Percentiles rank a stretch among this genome's conserved stretches.
Evolutionary conservation across 2,329 filamentous ascomycete genomes (phyloP).

Genomic region (Peltaster fructicola): DNA sequence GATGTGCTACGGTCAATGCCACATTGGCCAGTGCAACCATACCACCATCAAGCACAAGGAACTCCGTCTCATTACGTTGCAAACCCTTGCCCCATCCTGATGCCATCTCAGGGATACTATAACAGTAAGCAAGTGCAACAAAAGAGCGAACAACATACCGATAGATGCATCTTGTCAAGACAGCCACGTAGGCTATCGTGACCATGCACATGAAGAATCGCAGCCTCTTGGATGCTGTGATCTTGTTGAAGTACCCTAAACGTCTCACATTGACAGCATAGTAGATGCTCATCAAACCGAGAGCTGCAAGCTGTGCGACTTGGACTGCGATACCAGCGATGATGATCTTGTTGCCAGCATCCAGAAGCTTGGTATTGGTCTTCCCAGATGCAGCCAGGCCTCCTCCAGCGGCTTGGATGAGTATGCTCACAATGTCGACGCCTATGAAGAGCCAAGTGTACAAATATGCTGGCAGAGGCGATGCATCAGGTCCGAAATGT

Average conservation of each 20-base stretch:
- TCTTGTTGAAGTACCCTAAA: too few relatives aligned
- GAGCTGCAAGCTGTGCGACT: slow-evolving; percentile 26
- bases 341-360: slow-evolving; percentile 27
- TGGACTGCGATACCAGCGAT: slow-evolving; percentile 28
- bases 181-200: slow-evolving; percentile 39
- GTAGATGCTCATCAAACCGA: slow-evolving; percentile 24
- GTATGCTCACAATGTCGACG: slow-evolving; percentile 28
- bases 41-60: slow-evolving; percentile 30
- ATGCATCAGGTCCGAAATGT: slow-evolving; percentile 25
- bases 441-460: slow-evolving; percentile 35
- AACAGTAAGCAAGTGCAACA: slow-evolving; percentile 4
- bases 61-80: slow-evolving; percentile 30
- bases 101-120: slow-evolving; percentile 32
- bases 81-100: slow-evolving; percentile 30
- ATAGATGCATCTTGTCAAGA: slow-evolving; percentile 49
- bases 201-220: slow-evolving; percentile 37
- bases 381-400: slow-evolving; percentile 23
- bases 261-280: slow-evolving; percentile 18
- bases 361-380: slow-evolving; percentile 15
- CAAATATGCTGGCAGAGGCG: slow-evolving; percentile 23
- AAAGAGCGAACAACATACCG: slow-evolving; percentile 19
- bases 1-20: slow-evolving; percentile 26
- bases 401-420: slow-evolving; percentile 28
- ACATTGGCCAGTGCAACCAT: slow-evolving; percentile 28
- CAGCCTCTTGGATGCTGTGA: slow-evolving; percentile 1